A percentile compares a stretch with the other conserved stretches of the same genome.
Conservation (phyloP, 768 basidiomycete genomes). For the Calocera cornea region DNA sequence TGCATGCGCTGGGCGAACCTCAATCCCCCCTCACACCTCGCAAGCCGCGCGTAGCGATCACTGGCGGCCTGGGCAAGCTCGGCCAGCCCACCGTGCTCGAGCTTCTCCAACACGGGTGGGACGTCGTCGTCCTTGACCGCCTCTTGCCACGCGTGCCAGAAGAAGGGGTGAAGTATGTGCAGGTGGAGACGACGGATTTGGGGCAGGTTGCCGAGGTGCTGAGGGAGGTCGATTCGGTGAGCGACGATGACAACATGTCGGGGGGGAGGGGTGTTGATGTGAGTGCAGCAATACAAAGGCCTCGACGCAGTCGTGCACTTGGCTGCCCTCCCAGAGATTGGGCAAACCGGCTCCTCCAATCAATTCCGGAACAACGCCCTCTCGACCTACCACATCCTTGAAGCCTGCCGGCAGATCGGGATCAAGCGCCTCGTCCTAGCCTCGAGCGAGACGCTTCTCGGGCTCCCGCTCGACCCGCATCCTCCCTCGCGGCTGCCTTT, state of each 20-base stretch:
- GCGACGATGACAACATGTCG: not conserved
- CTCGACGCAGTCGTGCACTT: slow-evolving; percentile 10
- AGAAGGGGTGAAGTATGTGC: not conserved
- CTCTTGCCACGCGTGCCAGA: not conserved
- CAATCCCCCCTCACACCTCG: not conserved
- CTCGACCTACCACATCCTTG: slow-evolving; percentile 16
- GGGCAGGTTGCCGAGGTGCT: slow-evolving; percentile 7
- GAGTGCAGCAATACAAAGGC: not conserved
- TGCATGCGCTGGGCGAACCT: not conserved
- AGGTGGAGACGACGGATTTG: slow-evolving; percentile 7
- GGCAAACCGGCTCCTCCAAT: slow-evolving; percentile 4
- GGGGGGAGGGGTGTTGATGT: not conserved
- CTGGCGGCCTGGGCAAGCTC: not conserved
- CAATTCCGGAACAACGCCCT: slow-evolving; percentile 6
- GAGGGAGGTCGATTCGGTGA: slow-evolving; percentile 5
- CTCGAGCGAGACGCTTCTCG: slow-evolving; percentile 14
- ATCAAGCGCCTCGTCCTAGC: slow-evolving; percentile 15
- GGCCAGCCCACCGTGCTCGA: not conserved
- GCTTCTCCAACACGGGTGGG: slow-evolving; percentile 1
- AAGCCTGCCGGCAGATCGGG: slow-evolving; percentile 15
- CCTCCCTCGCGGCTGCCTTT: slow-evolving; percentile 13
- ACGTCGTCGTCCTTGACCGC: slow-evolving; percentile 7
- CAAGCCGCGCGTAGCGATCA: not conserved
- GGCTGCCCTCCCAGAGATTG: slow-evolving; percentile 10
- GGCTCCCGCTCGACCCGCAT: slow-evolving; percentile 15